Evolutionary conservation across 1,139 yeast genomes (phyloP).

Genomic region (Pneumocystis murina): DNA sequence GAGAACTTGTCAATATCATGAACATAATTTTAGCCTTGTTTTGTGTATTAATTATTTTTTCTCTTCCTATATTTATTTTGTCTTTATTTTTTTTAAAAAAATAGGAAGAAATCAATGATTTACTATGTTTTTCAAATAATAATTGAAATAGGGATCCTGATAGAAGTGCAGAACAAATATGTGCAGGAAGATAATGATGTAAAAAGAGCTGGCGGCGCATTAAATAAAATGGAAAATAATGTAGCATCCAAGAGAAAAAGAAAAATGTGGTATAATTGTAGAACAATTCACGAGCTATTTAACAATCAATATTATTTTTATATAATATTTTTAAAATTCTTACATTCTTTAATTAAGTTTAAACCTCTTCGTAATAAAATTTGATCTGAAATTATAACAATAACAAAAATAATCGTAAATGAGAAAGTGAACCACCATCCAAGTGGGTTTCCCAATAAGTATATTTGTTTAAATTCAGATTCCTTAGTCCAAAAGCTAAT

Average conservation of each 20-base stretch:
- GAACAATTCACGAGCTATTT: conserved; percentile 49
- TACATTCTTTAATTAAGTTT: conserved; percentile 31
- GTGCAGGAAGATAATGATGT: conserved; percentile 95
- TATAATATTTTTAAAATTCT: conserved; percentile 17
- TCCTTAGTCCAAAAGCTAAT: conserved; percentile 92
- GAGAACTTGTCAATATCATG: conserved; percentile 30
- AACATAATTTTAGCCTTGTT: conserved; percentile 22
- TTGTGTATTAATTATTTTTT: conserved; percentile 6
- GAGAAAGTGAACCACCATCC: conserved; percentile 86
- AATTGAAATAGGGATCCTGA: conserved; percentile 75
- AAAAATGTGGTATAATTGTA: conserved; percentile 76
- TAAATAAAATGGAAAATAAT: conserved; percentile 77
- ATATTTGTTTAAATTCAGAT: conserved; percentile 53
- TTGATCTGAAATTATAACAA: conserved; percentile 56
- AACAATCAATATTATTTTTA: background rate
- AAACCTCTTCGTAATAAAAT: conserved; percentile 59
- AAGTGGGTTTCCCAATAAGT: conserved; percentile 73
- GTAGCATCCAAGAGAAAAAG: conserved; percentile 75
- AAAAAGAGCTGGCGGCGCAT: conserved; percentile 88
- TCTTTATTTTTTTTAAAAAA: conserved; percentile 1
- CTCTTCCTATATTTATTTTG: conserved; percentile 20
- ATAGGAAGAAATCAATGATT: background rate
- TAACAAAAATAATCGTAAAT: conserved; percentile 50
- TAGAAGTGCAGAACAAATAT: conserved; percentile 70
- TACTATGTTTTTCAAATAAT: background rate